Evolutionary conservation across 192 early-diverging fungal genomes (phyloP).

Genomic region (Backusella westeae): DNA sequence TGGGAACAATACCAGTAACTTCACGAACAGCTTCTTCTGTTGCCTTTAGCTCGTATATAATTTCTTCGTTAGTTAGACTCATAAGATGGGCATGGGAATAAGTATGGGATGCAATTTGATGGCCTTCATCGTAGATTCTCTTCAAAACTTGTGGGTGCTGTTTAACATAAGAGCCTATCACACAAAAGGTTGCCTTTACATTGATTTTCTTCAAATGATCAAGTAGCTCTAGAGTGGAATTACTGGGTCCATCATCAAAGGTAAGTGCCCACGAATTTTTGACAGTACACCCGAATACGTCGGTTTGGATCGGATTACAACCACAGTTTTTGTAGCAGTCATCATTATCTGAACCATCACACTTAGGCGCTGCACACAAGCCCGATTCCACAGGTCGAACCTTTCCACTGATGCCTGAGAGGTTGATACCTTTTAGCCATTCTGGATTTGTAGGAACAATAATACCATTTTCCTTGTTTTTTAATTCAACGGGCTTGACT

Average conservation of each 20-base stretch:
- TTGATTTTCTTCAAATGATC: slow-evolving; percentile 47
- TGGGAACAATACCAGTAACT: slow-evolving; percentile 50
- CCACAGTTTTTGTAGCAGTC: slow-evolving; percentile 34
- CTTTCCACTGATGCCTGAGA: not conserved
- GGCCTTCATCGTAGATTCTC: slow-evolving; percentile 49
- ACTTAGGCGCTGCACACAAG: slow-evolving; percentile 21
- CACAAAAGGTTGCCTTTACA: slow-evolving; percentile 71
- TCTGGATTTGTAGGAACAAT: not conserved
- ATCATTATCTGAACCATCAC: slow-evolving; percentile 37
- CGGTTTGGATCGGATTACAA: slow-evolving; percentile 20
- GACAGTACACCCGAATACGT: slow-evolving; percentile 27
- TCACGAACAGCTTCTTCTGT: slow-evolving; percentile 50
- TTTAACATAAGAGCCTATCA: slow-evolving; percentile 55
- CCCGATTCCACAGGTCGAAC: slow-evolving; percentile 29
- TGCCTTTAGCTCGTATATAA: slow-evolving; percentile 41
- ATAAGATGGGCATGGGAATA: slow-evolving; percentile 51
- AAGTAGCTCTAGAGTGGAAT: slow-evolving; percentile 51
- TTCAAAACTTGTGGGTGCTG: slow-evolving; percentile 45
- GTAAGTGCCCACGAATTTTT: slow-evolving; percentile 42
- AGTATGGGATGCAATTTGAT: slow-evolving; percentile 62
- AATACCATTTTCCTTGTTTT: not conserved
- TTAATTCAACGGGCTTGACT: not conserved
- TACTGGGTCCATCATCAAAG: slow-evolving; percentile 56
- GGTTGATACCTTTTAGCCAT: slow-evolving; percentile 10
- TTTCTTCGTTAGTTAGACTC: slow-evolving; percentile 39